A percentile compares a stretch with the other conserved stretches of the same genome.
Evolutionary conservation across 1,284 basidiomycete species (phyloP).

Genomic region (Ceratobasidium sp.): DNA sequence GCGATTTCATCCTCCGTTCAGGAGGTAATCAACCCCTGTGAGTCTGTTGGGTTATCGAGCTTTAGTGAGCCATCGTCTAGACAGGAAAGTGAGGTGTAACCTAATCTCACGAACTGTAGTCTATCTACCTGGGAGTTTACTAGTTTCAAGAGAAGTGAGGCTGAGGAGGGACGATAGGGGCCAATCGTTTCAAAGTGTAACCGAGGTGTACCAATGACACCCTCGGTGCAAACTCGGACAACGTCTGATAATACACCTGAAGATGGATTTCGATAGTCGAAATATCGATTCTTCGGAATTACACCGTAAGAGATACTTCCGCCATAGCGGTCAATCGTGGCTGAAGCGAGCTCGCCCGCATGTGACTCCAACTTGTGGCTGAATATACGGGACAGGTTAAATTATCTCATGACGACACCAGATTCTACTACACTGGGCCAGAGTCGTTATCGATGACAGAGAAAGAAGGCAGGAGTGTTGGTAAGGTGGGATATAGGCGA

Average conservation of each 20-base stretch:
- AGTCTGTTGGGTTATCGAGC: not conserved
- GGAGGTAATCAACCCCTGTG: slow-evolving; percentile 1
- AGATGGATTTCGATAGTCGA: not conserved
- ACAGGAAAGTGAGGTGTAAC: not conserved
- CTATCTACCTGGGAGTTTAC: not conserved
- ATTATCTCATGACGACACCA: not conserved
- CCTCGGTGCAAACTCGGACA: not conserved
- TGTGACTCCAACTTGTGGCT: not conserved
- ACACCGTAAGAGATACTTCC: not conserved
- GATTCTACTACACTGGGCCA: too few species aligned
- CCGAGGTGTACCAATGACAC: not conserved
- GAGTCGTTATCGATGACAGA: not conserved
- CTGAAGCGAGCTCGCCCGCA: not conserved
- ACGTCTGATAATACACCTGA: not conserved
- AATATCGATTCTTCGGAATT: not conserved
- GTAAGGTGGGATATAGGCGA: not conserved
- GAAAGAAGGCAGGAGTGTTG: not conserved
- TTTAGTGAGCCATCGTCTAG: slow-evolving; percentile 1
- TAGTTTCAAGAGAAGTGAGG: not conserved
- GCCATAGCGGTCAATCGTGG: not conserved
- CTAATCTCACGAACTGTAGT: not conserved
- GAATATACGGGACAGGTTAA: not conserved
- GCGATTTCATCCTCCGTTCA: not conserved
- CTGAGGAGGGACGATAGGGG: not conserved
- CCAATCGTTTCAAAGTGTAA: not conserved